Base-by-base conservation (phyloP, 2,329 filamentous ascomycete genomes). In the Trichoderma oligosporum region DNA sequence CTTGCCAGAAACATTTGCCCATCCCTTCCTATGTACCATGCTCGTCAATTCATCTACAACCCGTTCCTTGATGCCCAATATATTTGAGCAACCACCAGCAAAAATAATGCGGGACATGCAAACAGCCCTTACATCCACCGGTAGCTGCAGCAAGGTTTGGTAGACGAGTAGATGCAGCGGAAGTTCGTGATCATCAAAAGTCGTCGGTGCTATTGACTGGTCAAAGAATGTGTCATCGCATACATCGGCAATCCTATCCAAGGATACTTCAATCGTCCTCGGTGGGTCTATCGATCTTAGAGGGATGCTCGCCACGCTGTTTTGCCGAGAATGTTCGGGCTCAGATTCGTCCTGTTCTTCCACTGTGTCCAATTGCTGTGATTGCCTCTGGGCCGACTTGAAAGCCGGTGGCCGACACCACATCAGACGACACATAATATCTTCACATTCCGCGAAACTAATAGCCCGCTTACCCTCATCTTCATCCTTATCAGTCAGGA, bases 51-150 rank as follows among this genome's bases (percentile, higher is more conserved):
- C 92, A 57, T 87, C 82, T 29, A 96, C 73, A 35, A 96, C 80
- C 24, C 93, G 84, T 22, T 81, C 78, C 62, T 89, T 91, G 24
- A 99, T 74, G 1, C 94, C 94, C 0, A 92, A 81, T 7, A 97
- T 84, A 24, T 82, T 82, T 5, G 91, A 85, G 46, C 88, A 88
- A 2, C 91, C 91, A 29, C 94, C 94, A 0, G 87, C 87, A 66
- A 99, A 88, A 14, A 96, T 78, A 44, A 97, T 88, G 36, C 93
- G 88, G 1, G 91, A 86, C 85, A 97, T 94, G 71, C 93, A 97
- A 4, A 87, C 74, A 1, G 88, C 86, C 22, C 94, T 85, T 4
- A 92, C 85, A 70, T 99, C 94, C 4, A 93, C 75, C 0, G 91
- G 89, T 1, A 97, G 77, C 7, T 83, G 79, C 1, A 95, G 77